Percentiles rank a stretch among this genome's conserved stretches.
Conservation (phyloP, 2,329 filamentous ascomycete genomes). For the Apiospora marii region DNA sequence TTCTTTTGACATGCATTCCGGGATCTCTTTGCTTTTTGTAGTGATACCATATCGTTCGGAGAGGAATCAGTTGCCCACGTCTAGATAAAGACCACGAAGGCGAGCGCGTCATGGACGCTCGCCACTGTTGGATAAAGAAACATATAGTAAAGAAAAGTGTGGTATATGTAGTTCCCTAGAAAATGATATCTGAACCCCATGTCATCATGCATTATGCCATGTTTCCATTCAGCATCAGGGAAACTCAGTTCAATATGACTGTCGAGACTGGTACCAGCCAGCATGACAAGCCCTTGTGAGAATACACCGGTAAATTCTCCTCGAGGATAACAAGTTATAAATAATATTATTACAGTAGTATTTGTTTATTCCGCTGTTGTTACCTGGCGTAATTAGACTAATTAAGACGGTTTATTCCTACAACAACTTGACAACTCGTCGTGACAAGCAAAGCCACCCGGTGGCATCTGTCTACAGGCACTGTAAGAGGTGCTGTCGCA, state of each 20-base stretch:
- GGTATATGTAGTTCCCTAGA: neutral
- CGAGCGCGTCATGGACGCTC: neutral
- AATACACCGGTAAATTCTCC: too few species aligned
- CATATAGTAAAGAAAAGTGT: neutral
- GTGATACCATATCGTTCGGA: conserved; percentile 15
- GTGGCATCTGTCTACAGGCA: neutral
- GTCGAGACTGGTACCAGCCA: neutral
- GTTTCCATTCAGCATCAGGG: neutral
- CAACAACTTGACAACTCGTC: too few species aligned
- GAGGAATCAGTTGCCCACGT: neutral
- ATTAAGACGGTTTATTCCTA: too few species aligned
- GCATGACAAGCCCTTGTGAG: too few species aligned
- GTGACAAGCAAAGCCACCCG: neutral
- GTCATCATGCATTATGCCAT: neutral
- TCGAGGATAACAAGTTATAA: too few species aligned
- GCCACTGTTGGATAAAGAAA: neutral
- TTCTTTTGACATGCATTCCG: conserved; percentile 2
- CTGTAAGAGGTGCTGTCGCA: neutral
- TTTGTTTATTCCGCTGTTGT: too few species aligned
- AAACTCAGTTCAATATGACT: neutral
- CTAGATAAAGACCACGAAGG: neutral
- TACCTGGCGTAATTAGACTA: too few species aligned
- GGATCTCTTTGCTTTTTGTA: conserved; percentile 11
- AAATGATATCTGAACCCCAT: neutral
- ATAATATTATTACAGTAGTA: too few species aligned